Evolutionary conservation across 176 grass and related monocot genomes (phyloP), one percentile per base, ranked within the genome.

Genomic region (maize (Zea mays)): DNA sequence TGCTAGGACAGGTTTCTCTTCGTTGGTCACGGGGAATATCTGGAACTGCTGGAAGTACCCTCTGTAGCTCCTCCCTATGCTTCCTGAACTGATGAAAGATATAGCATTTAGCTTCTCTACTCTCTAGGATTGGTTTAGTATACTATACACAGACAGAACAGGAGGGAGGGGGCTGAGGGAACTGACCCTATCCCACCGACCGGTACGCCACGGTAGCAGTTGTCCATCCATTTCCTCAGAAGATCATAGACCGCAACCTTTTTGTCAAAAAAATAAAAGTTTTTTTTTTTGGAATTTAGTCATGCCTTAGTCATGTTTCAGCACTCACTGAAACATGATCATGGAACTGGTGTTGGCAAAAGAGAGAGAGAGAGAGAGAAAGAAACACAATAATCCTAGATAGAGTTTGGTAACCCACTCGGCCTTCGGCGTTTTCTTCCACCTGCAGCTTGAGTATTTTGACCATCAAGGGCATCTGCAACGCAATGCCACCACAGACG

Each of bases 31-130:
- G 3, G 94, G 94, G 54, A 97, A 97, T 84, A 97, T 75, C 83
- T 97, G 94, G 74, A 90, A 94, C 20, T 92, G 80, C 86, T 97
- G 94, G 72, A 97, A 97, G 74, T 90, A 93, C 36, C 94, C 94
- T 75, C 85, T 97, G 85, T 92, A 97, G 85, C 94, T 97, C 85
- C 87, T 97, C 34, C 94, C 94, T 52, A 97, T 90, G 72, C 94
- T 97, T 79, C 94, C 94, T 88, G 83, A 69, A 82, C 94, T 97
- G 79, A 45, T 36, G 13, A 3, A 67, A 14, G 7, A 78, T 12
- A 34, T 61, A 12, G 20, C 44, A 51, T 7, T 14, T 11, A 79
- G 39, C 10, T 62, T 35, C 39, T 65, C 41, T 78, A 20, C 54
- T 35, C 39, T 65, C 41, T 78, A 20, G 37, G 68, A 78, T 40